These are phyloP conservation scores for Aspergillus sparsus DNA, from an alignment of 495 filamentous ascomycete species.

Conservation along the genomic window DNA sequence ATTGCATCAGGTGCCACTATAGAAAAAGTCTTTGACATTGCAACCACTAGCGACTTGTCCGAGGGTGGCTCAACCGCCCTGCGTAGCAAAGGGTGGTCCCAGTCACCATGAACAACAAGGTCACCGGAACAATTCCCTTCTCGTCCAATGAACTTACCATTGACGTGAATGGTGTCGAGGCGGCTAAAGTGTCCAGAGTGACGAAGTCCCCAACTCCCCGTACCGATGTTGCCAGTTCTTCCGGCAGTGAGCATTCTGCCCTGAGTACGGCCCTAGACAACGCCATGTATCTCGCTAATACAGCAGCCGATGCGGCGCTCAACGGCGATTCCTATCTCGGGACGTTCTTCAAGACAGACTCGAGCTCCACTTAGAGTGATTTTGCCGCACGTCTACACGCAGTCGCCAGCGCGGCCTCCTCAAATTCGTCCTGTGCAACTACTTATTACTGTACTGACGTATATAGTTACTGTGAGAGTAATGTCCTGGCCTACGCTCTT, in stretches of 20 bases:
- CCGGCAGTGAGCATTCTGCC: conserved; percentile 40
- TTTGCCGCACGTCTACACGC: conserved; percentile 54
- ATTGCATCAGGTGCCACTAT: conserved; percentile 57
- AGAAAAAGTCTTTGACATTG: conserved; percentile 58
- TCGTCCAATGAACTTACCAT: conserved; percentile 49
- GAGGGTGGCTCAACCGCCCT: conserved; percentile 49
- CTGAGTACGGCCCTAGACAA: conserved; percentile 51
- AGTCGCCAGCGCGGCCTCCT: conserved; percentile 53
- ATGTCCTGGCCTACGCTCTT: conserved; percentile 59
- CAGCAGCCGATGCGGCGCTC: conserved; percentile 54
- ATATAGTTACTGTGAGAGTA: conserved; percentile 49
- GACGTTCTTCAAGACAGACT: conserved; percentile 65
- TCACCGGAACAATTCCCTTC: conserved; percentile 48
- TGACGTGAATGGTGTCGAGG: conserved; percentile 51
- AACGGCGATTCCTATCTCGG: conserved; percentile 53
- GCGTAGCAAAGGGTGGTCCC: conserved; percentile 53
- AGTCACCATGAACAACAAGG: conserved; percentile 42
- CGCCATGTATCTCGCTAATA: conserved; percentile 51
- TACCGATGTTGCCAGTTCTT: conserved; percentile 51
- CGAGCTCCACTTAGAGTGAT: conserved; percentile 38
- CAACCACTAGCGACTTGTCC: conserved; percentile 56
- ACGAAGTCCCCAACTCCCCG: conserved; percentile 50
- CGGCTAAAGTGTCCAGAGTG: conserved; percentile 48
- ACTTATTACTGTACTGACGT: conserved; percentile 55
- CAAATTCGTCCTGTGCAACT: conserved; percentile 43